Evolutionary conservation across 768 basidiomycete genomes (phyloP), one percentile per base, ranked within the genome.

Genomic region (Vararia minispora): DNA sequence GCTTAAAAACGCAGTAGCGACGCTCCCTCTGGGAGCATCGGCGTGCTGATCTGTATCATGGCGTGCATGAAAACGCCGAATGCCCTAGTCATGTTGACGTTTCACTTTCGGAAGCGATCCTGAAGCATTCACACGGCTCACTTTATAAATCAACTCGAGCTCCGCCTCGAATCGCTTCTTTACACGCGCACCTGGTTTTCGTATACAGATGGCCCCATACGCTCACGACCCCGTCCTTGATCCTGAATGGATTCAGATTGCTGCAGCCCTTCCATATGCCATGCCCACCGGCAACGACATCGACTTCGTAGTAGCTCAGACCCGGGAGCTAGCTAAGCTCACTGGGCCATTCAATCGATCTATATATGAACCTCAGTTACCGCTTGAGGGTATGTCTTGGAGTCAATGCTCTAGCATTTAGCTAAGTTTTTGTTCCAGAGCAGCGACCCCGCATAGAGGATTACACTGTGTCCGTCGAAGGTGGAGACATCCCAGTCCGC

Each of bases 401-500:
- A 3, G 10, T 7, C 30, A n/a, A 17, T 6, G 8, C 13, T 7
- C 23, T n/a, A 16, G 9, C 23, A 28, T 17, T 10, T 8, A 11
- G 6, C n/a, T 28, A 28, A 18, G 1, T 4, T 18, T 20, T 35
- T 16, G 12, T n/a, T n/a, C n/a, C 33, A 40, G 40, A 45, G 21
- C 26, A 33, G 18, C 27, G n/a, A 3, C 40, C 40, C 27, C 26
- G 24, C 4, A 36, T 45, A 4, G 14, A 35, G 28, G 35, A 47
- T 29, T n/a, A 40, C 17, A 17, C 14, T 12, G 28, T 43, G 5
- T 35, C 42, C 24, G 46, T 47, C 16, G 46, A 47, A 8, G 39
- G 38, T 21, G 42, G 39, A 6, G 26, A 33, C 5, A 44, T 47
- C 25, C 14, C 11, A 10, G 33, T 40, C 5, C 35, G 46, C 11